Evolutionary conservation across 352 stramenopile species (phyloP), one percentile per base, ranked within the genome.

Genomic region (Globisporangium nodosum): DNA sequence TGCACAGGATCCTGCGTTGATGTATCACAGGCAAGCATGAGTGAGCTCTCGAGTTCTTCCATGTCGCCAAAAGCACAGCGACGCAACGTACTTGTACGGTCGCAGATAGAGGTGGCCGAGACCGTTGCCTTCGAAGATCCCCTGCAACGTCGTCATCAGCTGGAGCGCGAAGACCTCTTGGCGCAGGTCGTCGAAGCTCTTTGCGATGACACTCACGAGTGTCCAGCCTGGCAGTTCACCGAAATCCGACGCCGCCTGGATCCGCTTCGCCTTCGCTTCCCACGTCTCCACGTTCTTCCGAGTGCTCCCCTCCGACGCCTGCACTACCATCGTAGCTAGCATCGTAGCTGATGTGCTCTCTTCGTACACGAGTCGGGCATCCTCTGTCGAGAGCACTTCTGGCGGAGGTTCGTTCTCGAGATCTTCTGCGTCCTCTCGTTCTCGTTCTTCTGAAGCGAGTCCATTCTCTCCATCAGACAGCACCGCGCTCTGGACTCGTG

Each of bases 1-100:
- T 98, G 35, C 84, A 87, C 37, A 98, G 64, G 51, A 98, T 97
- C 13, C 69, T 76, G 55, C 37, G 37, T 20, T 8, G 49, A 46
- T 5, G 16, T 18, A 53, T 16, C 15, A 16, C 24, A 27, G 5
- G n/a, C 20, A 39, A 11, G 47, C 18, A 39, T 12, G 31, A 27
- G 24, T 49, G 15, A 27, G 16, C 16, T 35, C 20, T 3, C 50
- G 35, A 18, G 6, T 24, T 2, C 43, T 37, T 45, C 27, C 2
- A 46, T 8, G 18, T 24, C 33, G 9, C 13, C 7, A 11, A 31
- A 37, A 15, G 27, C 21, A 33, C 21, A 35, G 3, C 7, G 49
- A 16, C 3, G 1, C 11, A 4, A 45, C 27, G 33, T 13, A 78
- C 70, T 65, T 57, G 53, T 73, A 73, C 8, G 68, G 70, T n/a